Percentiles rank a stretch among this genome's conserved stretches.
Conservation (phyloP, 106 monocot genomes). For the Acanthochlamys bracteata region DNA sequence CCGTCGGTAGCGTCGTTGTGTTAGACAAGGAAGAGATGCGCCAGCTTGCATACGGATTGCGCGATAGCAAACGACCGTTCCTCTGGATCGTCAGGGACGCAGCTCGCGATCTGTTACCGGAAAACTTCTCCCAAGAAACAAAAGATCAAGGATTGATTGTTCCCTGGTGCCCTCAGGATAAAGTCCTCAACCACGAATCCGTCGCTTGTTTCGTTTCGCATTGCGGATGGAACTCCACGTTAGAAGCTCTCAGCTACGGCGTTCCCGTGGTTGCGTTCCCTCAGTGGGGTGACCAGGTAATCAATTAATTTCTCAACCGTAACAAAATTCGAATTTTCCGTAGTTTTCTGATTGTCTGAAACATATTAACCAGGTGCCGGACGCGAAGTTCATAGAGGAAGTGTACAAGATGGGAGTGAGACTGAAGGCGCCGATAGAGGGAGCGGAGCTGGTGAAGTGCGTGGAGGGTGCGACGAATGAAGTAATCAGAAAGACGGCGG, state of each 20-base stretch:
- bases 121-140: constrained; percentile 34
- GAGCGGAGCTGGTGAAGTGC: constrained; percentile 29
- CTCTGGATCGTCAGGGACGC: constrained; percentile 62
- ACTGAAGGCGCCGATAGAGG: constrained; percentile 13
- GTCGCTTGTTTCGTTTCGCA: constrained; percentile 51
- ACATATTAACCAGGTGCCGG: no score
- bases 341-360: no score
- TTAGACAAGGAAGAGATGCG: constrained; percentile 34
- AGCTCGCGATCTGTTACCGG: constrained; percentile 22
- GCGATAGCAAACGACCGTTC: constrained; percentile 33
- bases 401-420: constrained; percentile 36
- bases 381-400: constrained; percentile 61
- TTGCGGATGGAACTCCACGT: constrained; percentile 81
- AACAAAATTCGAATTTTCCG: no score
- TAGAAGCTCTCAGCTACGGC: constrained; percentile 46
- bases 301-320: no score
- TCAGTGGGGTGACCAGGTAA: constrained; percentile 55
- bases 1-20: constrained; percentile 59
- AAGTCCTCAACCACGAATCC: constrained; percentile 33
- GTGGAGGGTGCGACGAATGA: constrained; percentile 28
- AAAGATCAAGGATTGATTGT: constrained; percentile 35
- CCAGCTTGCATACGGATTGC: constrained; percentile 51
- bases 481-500: constrained; percentile 9
- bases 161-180: constrained; percentile 56
- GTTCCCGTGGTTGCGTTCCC: constrained; percentile 55